These are phyloP conservation scores for Monosporascus sp. DNA, from an alignment of 2,329 filamentous ascomycete genomes.

Conservation along the genomic window DNA sequence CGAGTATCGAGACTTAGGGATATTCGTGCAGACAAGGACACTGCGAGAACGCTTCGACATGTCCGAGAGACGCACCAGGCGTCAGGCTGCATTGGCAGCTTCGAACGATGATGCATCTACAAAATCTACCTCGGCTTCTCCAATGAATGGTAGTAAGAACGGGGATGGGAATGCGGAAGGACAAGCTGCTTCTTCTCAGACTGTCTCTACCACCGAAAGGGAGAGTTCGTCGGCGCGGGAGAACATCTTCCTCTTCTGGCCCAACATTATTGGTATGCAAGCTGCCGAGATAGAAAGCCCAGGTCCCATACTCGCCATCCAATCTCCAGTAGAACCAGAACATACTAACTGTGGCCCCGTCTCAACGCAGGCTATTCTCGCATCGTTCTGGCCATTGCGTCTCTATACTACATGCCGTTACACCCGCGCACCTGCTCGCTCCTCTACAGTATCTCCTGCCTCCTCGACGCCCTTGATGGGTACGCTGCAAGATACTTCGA, in stretches of 20 bases:
- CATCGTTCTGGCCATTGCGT: slow-evolving; percentile 78
- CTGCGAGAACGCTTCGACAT: slow-evolving; percentile 8
- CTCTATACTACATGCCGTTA: slow-evolving; percentile 97
- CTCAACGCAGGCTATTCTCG: slow-evolving; percentile 61
- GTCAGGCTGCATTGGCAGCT: slow-evolving; percentile 19
- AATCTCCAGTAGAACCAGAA: no score
- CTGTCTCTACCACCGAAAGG: slow-evolving; percentile 25
- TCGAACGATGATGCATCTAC: slow-evolving; percentile 16
- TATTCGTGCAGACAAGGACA: background rate
- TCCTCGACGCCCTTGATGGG: slow-evolving; percentile 92
- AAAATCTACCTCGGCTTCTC: slow-evolving; percentile 7
- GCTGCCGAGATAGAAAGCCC: background rate
- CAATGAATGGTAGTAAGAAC: slow-evolving; percentile 40
- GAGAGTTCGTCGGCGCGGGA: slow-evolving; percentile 43
- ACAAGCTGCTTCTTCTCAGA: slow-evolving; percentile 10
- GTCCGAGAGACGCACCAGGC: slow-evolving; percentile 23
- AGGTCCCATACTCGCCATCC: no score
- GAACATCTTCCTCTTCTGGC: slow-evolving; percentile 78
- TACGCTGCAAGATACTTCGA: slow-evolving; percentile 84
- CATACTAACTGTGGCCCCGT: background rate
- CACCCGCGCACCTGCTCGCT: slow-evolving; percentile 93
- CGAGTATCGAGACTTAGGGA: background rate
- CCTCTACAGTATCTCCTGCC: slow-evolving; percentile 88
- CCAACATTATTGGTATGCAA: slow-evolving; percentile 70
- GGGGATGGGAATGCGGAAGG: background rate